Percentiles rank a stretch among this genome's conserved stretches.
These are phyloP conservation scores for Neopestalotiopsis rosae DNA, from an alignment of 2,329 filamentous ascomycete species.

Conservation along the genomic window DNA sequence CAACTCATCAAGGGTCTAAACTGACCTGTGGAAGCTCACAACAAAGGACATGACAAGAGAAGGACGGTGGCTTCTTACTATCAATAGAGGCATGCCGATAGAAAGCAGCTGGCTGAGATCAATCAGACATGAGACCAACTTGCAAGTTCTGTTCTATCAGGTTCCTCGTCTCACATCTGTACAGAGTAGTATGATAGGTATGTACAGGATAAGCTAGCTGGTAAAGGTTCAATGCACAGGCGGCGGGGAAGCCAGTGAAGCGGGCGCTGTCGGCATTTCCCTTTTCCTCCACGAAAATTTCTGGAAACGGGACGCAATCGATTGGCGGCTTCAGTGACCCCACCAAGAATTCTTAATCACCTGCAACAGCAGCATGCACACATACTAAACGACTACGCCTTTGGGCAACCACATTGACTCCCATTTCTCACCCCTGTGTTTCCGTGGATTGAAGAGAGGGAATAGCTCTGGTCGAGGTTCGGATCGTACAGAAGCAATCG, in stretches of 20 bases:
- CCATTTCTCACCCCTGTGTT: not conserved
- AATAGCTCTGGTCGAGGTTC: not conserved
- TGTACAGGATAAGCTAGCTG: not conserved
- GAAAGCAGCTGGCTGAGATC: no score
- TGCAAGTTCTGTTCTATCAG: no score
- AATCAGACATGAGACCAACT: no score
- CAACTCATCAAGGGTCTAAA: no score
- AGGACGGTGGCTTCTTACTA: no score
- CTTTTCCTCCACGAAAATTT: conserved; percentile 16
- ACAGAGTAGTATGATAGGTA: no score
- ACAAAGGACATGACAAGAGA: no score
- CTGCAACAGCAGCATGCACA: not conserved
- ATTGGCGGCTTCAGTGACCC: conserved; percentile 2
- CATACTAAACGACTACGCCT: not conserved
- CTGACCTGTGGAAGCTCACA: no score
- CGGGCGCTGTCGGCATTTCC: conserved; percentile 2
- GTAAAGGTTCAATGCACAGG: not conserved
- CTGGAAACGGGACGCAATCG: conserved; percentile 1
- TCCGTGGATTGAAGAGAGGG: not conserved
- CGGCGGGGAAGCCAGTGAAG: not conserved
- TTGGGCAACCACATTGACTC: not conserved
- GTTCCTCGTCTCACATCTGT: no score
- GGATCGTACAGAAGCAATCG: not conserved
- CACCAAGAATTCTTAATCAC: conserved; percentile 1
- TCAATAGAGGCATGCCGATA: no score